Conservation (phyloP, 805 yeast genomes). For the Peterozyma toletana region DNA sequence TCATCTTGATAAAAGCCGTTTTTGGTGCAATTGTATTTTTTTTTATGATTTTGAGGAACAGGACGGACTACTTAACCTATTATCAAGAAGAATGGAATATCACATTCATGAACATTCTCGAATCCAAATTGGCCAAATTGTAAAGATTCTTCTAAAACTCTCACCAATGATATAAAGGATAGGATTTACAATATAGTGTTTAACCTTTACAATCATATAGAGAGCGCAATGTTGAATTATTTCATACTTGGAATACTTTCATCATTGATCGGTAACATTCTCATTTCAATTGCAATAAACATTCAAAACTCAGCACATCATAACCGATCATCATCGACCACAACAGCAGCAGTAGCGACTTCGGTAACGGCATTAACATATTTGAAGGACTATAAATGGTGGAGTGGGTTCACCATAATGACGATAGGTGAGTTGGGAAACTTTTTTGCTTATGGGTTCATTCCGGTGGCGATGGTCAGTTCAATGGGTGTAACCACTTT, state of each 20-base stretch:
- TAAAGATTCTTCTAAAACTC: no score
- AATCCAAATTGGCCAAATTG: no score
- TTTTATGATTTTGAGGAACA: no score
- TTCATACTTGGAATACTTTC: slow-evolving; percentile 16
- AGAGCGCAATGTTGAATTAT: slow-evolving; percentile 2
- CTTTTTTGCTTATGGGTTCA: slow-evolving; percentile 40
- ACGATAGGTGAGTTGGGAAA: slow-evolving; percentile 38
- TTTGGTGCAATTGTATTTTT: no score
- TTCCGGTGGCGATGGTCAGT: slow-evolving; percentile 39
- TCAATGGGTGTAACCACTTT: slow-evolving; percentile 44
- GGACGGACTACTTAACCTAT: no score
- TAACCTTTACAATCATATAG: background rate
- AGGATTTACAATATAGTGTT: no score
- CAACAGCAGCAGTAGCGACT: slow-evolving; percentile 2
- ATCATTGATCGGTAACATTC: slow-evolving; percentile 18
- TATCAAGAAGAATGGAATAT: no score
- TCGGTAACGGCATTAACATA: slow-evolving; percentile 4
- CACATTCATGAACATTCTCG: no score
- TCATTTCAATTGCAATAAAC: slow-evolving; percentile 19
- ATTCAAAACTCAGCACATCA: slow-evolving; percentile 20
- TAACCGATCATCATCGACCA: slow-evolving; percentile 7
- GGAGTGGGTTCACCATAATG: slow-evolving; percentile 33
- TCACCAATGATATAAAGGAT: no score
- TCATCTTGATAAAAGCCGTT: no score
- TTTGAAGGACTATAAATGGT: slow-evolving; percentile 24